Evolutionary conservation across 129 eudicot species (phyloP).

Genomic region (Artemisia argyi): DNA sequence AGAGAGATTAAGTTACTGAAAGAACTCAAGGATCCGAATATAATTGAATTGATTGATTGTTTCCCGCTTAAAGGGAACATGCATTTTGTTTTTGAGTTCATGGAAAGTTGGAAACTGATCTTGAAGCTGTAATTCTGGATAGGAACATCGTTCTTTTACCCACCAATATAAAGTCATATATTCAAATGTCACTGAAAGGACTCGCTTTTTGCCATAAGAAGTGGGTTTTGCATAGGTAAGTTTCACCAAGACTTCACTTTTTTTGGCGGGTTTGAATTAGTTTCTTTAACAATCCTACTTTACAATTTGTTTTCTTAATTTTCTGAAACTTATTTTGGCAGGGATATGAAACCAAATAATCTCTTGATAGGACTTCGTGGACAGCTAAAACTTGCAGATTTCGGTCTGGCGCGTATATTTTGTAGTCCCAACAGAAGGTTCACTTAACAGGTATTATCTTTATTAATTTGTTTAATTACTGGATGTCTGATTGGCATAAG

Average conservation of each 20-base stretch:
- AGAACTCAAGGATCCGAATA: slow-evolving; percentile 88
- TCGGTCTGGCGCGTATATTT: slow-evolving; percentile 90
- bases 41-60: slow-evolving; percentile 84
- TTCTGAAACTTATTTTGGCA: slow-evolving; percentile 24
- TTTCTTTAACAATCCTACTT: slow-evolving; percentile 4
- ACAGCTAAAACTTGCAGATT: slow-evolving; percentile 95
- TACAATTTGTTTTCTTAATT: slow-evolving; percentile 9
- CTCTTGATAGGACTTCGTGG: slow-evolving; percentile 85
- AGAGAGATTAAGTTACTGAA: slow-evolving; percentile 94
- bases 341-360: slow-evolving; percentile 99
- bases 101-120: slow-evolving; percentile 99
- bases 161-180: slow-evolving; percentile 85
- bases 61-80: slow-evolving; percentile 91
- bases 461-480: neutral
- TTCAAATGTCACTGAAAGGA: slow-evolving; percentile 94
- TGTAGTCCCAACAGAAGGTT: slow-evolving; percentile 96
- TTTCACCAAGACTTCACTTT: neutral
- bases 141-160: slow-evolving; percentile 89
- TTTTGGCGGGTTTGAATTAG: neutral
- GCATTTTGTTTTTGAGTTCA: slow-evolving; percentile 95
- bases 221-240: slow-evolving; percentile 96
- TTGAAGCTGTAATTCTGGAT: slow-evolving; percentile 92
- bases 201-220: slow-evolving; percentile 91
- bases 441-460: slow-evolving; percentile 77
- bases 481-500: slow-evolving; percentile 1